Evolutionary conservation across 2,329 filamentous ascomycete species (phyloP).

Genomic region (Alternaria dauci): DNA sequence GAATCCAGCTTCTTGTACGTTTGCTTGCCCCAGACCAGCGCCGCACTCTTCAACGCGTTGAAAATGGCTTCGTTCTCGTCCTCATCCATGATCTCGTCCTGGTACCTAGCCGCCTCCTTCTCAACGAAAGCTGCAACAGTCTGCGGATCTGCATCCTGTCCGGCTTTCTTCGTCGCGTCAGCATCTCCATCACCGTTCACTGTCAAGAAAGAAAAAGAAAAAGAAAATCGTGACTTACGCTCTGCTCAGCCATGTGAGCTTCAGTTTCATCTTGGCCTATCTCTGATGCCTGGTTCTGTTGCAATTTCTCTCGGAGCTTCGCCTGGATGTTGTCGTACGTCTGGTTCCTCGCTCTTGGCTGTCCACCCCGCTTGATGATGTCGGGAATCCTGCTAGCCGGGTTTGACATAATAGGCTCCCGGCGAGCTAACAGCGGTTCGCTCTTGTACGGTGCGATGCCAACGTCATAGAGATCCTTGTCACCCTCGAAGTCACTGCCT

Average conservation of each 20-base stretch:
- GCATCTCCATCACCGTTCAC: background rate
- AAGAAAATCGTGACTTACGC: background rate
- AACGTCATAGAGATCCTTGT: background rate
- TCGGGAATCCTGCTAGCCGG: conserved; percentile 19
- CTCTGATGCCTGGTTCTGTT: background rate
- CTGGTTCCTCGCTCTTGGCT: conserved; percentile 7
- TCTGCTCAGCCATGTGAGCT: background rate
- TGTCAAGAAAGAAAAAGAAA: background rate
- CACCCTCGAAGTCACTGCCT: background rate
- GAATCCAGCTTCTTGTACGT: conserved; percentile 9
- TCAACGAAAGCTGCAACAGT: conserved; percentile 19
- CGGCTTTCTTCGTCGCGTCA: background rate
- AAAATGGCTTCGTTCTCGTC: conserved; percentile 27
- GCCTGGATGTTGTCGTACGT: conserved; percentile 12
- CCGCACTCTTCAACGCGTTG: conserved; percentile 17
- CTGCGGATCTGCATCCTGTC: background rate
- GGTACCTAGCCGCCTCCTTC: conserved; percentile 8
- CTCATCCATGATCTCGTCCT: conserved; percentile 8
- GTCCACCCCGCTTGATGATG: conserved; percentile 12
- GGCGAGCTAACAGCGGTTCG: conserved; percentile 26
- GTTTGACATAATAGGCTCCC: conserved; percentile 16
- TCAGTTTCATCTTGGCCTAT: background rate
- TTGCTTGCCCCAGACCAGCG: conserved; percentile 22
- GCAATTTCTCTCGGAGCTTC: background rate
- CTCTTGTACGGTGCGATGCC: conserved; percentile 12